Evolutionary conservation across 257 asterid genomes (phyloP), one percentile per base, ranked within the genome.

Genomic region (Jasminum sambac): DNA sequence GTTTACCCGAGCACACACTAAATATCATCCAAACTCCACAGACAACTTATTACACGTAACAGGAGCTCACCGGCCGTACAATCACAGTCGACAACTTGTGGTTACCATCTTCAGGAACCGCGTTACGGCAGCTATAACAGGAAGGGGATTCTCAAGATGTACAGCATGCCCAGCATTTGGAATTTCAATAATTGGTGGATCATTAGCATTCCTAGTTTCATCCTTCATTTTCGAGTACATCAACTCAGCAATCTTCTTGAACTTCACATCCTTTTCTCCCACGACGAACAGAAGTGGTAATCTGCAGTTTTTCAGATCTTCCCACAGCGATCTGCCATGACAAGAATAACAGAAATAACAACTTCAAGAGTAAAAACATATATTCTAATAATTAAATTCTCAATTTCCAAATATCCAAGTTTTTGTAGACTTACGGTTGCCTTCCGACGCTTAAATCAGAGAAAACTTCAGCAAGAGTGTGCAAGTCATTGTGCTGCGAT

Each of bases 61-160:
- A 7, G 5, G 61, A 17, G 59, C 59, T 50, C 24, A 50, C 9
- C 59, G 17, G 59, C 52, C 59, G n/a, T 2, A 19, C 24, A 50
- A 16, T 52, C 30, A 55, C 8, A 55, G 30, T 7, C 30, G 25
- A 21, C 5, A 2, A 10, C 12, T 9, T 4, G 7, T 55, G 13
- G 13, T 55, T 10, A 9, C 11, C 73, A 78, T 77, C 76, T 71
- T 79, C 73, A 89, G 61, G 71, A 89, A 95, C 74, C 75, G 83
- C 63, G 85, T 80, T 23, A 95, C 46, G 72, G 91, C 95, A 73
- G 81, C 62, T 63, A 95, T 87, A 50, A 89, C 90, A 30, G 82
- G 79, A 63, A 91, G 93, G 44, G 98, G 99, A 79, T 91, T 95
- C 87, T 95, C 98, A 43, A 95, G 75, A 83, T 95, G 99, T 5